Evolutionary conservation across 805 yeast species (phyloP).

Genomic region (Candida silvicultrix): DNA sequence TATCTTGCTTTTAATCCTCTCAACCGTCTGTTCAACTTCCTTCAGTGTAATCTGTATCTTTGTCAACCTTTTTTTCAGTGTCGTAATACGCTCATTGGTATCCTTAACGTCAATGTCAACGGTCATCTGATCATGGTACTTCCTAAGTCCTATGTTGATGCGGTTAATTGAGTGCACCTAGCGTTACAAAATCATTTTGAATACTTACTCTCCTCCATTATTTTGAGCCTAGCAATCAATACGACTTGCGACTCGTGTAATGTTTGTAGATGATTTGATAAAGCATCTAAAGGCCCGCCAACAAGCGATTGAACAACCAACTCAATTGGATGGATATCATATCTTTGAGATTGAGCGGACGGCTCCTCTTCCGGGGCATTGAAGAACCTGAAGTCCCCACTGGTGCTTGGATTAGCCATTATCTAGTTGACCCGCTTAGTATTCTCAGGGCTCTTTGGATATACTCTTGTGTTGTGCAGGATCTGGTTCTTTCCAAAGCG

Average conservation of each 20-base stretch:
- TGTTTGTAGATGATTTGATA: conserved; percentile 44
- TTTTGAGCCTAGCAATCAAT: conserved; percentile 39
- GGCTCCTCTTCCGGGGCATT: not conserved
- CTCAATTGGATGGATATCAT: conserved; percentile 52
- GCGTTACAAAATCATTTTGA: not conserved
- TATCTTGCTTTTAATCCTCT: conserved; percentile 7
- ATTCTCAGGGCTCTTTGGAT: too few relatives aligned
- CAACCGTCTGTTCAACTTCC: conserved; percentile 28
- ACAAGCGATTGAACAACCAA: conserved; percentile 49
- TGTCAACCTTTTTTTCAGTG: conserved; percentile 19
- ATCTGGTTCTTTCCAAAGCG: too few relatives aligned
- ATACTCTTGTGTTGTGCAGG: too few relatives aligned
- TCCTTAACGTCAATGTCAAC: conserved; percentile 10
- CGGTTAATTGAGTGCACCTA: not conserved
- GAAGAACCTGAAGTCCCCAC: not conserved
- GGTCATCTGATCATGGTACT: conserved; percentile 21
- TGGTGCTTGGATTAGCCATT: not conserved
- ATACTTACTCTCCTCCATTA: conserved; percentile 26
- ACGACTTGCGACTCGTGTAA: conserved; percentile 53
- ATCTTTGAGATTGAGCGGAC: not conserved
- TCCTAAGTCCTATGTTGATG: conserved; percentile 22
- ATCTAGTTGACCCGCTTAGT: not conserved
- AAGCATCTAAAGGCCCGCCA: conserved; percentile 46
- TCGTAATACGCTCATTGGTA: conserved; percentile 18
- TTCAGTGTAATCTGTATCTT: conserved; percentile 24